A percentile compares a stretch with the other conserved stretches of the same genome.
Conservation (phyloP, 1,284 basidiomycete genomes). For the Phaffia rhodozyma region DNA sequence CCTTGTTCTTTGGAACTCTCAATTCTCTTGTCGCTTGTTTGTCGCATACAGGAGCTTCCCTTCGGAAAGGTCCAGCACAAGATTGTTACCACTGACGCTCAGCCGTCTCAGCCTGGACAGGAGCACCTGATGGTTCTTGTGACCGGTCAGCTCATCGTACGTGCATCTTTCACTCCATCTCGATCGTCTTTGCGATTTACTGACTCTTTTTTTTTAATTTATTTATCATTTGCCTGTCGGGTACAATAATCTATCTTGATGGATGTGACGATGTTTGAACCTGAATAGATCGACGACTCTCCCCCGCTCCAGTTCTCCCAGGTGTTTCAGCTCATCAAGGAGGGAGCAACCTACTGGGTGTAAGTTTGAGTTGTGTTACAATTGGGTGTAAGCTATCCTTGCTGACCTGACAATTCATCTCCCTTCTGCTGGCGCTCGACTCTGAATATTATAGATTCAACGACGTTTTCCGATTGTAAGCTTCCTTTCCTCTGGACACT, state of each 20-base stretch:
- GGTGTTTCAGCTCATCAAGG: constrained; percentile 78
- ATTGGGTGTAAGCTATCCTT: not conserved
- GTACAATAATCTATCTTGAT: not conserved
- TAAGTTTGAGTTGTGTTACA: constrained; percentile 36
- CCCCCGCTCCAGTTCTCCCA: constrained; percentile 74
- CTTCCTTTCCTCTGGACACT: not conserved
- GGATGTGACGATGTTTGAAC: not conserved
- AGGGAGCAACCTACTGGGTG: constrained; percentile 71
- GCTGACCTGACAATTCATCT: not conserved
- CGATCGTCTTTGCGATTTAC: not conserved
- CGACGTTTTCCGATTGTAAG: constrained; percentile 72
- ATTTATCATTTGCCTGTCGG: not conserved
- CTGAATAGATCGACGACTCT: constrained; percentile 59
- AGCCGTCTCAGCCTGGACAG: constrained; percentile 58
- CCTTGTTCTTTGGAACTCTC: not conserved
- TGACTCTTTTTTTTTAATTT: not conserved
- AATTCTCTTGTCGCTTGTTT: constrained; percentile 9
- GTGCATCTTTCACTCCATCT: constrained; percentile 25
- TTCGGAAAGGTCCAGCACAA: constrained; percentile 74
- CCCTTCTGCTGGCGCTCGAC: constrained; percentile 8
- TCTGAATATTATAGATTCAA: constrained; percentile 46
- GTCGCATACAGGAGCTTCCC: constrained; percentile 50
- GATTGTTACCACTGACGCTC: constrained; percentile 73
- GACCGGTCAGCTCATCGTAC: constrained; percentile 66
- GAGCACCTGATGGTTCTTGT: constrained; percentile 73